Base-by-base conservation (phyloP, 371 early-diverging fungal species). In the Coemansia sp. region DNA sequence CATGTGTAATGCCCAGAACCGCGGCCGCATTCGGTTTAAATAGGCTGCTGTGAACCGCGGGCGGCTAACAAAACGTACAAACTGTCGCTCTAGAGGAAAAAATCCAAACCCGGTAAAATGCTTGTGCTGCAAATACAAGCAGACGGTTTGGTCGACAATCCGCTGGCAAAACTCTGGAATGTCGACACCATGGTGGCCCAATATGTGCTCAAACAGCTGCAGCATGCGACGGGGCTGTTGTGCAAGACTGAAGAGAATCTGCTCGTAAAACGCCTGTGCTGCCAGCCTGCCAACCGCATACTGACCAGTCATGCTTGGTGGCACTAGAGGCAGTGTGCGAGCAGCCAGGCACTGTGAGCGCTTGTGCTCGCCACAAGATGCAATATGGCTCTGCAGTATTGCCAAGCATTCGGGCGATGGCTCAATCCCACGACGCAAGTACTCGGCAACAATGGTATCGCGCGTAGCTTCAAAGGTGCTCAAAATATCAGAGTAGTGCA, bases 1-100 rank as follows among this genome's bases (percentile, higher is more conserved):
- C 67, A 66, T 61, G 30, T 70, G 54, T 48, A 70, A 35, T 0
- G 56, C 53, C 70, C 70, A 70, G 55, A 70, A 61, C 14, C 70
- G 54, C 2, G 67, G 49, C 0, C 55, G 57, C 57, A 57, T 20
- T 1, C 20, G 3, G 34, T 65, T 59, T 11, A 70, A n/a, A 16
- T 57, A 60, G 1, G 34, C 13, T 2, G 42, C n/a, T 4, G 70
- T 36, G 43, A 70, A 70, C 38, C 62, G 30, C 13, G 67, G 67
- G 13, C 53, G 55, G 40, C n/a, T 47, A 9, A 67, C 62, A n/a
- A 50, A 48, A 13, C 62, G 55, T 3, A 67, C 41, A 31, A 70
- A 53, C 10, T 26, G 41, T 8, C 68, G 61, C 26, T 70, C 70
- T 5, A 70, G 62, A 31, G 40, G 57, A 36, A 58, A 70, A 36